Base-by-base conservation (phyloP, 345 rosid genomes). In the Syzygium aqueum region DNA sequence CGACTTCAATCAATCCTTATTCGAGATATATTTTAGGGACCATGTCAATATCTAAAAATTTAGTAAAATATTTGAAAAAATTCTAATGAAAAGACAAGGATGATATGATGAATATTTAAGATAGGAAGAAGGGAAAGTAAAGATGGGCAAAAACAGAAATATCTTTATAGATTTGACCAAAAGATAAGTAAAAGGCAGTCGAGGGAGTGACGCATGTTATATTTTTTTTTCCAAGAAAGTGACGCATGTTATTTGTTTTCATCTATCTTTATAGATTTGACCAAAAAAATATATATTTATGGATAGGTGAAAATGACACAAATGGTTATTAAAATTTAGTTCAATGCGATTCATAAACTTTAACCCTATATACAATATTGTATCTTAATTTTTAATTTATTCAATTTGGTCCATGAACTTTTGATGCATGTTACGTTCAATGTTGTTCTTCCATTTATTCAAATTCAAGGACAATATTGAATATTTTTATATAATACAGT, bases 261-360 rank as follows among this genome's bases (percentile, higher is more conserved):
- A n/a, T 13, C n/a, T n/a, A 61, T 61, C 2, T 61, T n/a, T n/a
- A n/a, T n/a, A n/a, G 9, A n/a, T n/a, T 43, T 43, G 6, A 43
- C 46, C 46, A 43, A 43, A 43, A 43, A 43, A 43, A 43, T 1
- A 43, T n/a, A 61, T 61, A 1, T 61, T n/a, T n/a, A n/a, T n/a
- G 13, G 9, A 61, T 61, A 43, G 46, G 2, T 1, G 9, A 2
- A 61, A 61, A 61, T 61, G 4, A n/a, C 1, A 61, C 6, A 13
- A n/a, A 61, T 5, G 28, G 1, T n/a, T 0, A 0, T 0, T 61
- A 0, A 27, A 61, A 12, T 27, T 61, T 61, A 0, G 8, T 56
- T 56, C 0, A 3, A 0, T 3, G 1, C 10, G 1, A 0, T 56
- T 0, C 0, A 9, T 57, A 57, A 57, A 57, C 6, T 57, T 57